These are phyloP conservation scores for Penicillium crustosum DNA, from an alignment of 2,329 filamentous ascomycete genomes.

Conservation along the genomic window DNA sequence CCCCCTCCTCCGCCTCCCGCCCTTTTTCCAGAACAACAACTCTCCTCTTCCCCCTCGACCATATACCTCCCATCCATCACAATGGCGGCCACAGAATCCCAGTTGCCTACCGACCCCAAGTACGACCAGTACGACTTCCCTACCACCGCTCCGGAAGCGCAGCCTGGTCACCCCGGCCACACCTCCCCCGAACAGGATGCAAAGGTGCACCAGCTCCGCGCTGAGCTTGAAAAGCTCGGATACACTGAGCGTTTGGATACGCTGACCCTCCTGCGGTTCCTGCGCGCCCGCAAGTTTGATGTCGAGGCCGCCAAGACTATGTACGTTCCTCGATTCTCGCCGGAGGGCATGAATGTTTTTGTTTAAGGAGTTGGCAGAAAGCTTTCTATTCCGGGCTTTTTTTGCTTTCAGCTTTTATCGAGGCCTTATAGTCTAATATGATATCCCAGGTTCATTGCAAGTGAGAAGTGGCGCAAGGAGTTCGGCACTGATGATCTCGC, in stretches of 20 bases:
- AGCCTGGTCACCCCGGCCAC: conserved; percentile 81
- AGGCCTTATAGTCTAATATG: conserved; percentile 6
- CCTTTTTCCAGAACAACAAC: conserved; percentile 15
- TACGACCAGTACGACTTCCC: conserved; percentile 97
- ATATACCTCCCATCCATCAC: conserved; percentile 20
- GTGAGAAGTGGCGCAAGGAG: conserved; percentile 86
- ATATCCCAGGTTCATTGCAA: conserved; percentile 74
- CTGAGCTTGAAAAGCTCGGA: conserved; percentile 79
- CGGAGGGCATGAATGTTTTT: conserved; percentile 3
- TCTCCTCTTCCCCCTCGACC: conserved; percentile 7
- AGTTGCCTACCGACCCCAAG: conserved; percentile 69
- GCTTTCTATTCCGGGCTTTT: neutral
- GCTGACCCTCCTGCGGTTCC: conserved; percentile 85
- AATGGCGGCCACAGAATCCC: conserved; percentile 36
- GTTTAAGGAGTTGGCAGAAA: neutral
- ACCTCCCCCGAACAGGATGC: conserved; percentile 85
- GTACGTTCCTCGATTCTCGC: conserved; percentile 54
- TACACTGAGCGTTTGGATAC: conserved; percentile 86
- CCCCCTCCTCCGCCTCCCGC: conserved; percentile 22
- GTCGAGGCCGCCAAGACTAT: conserved; percentile 81
- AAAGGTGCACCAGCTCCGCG: conserved; percentile 79
- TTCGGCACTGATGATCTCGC: conserved; percentile 81
- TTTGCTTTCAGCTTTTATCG: neutral
- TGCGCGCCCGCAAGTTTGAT: conserved; percentile 94
- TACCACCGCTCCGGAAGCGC: conserved; percentile 67